Evolutionary conservation across 169 alveolate species (phyloP), one percentile per base, ranked within the genome.

Genomic region (Plasmodium sp.): DNA sequence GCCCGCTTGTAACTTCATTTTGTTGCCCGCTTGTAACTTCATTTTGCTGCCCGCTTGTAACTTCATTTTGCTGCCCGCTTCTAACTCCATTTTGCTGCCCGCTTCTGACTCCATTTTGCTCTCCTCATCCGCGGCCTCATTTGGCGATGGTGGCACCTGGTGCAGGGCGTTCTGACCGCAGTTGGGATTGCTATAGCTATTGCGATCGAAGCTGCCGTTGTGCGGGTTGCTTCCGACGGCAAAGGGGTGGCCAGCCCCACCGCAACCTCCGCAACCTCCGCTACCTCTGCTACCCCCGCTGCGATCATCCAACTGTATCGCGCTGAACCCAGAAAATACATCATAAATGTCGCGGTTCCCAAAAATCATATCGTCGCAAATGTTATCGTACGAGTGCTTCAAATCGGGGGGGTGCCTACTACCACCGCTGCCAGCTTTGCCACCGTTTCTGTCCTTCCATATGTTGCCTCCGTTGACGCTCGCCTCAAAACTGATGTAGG

Each of bases 311-410:
- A 62, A 1, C 39, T 90, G 80, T 12, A 81, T 22, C 36, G 84
- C 43, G 67, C 81, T 81, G 75, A 90, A 71, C 10, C 83, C 71
- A 12, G 90, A 27, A 90, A 80, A 90, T n/a, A 90, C 83, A 51
- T 90, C 94, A 67, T 90, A 81, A 14, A 90, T 81, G 54, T 80
- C 80, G 36, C 81, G 82, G 56, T 80, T 81, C 73, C 62, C 83
- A 81, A 80, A 90, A 81, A 90, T 45, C 91, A 90, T 81, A 81
- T 90, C 94, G 56, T 90, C 74, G 41, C 94, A 90, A 39, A 90
- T 90, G 36, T 84, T 84, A 39, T 90, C 81, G 72, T 79, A 90
- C 41, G 75, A 72, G 36, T 39, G 45, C 41, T 84, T 27, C 41
- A 51, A 51, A 51, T 62, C 27, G 34, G 39, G 5, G 16, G 16